These are phyloP conservation scores for Sporisorium sorghi DNA, from an alignment of 1,284 basidiomycete genomes.

Conservation along the genomic window DNA sequence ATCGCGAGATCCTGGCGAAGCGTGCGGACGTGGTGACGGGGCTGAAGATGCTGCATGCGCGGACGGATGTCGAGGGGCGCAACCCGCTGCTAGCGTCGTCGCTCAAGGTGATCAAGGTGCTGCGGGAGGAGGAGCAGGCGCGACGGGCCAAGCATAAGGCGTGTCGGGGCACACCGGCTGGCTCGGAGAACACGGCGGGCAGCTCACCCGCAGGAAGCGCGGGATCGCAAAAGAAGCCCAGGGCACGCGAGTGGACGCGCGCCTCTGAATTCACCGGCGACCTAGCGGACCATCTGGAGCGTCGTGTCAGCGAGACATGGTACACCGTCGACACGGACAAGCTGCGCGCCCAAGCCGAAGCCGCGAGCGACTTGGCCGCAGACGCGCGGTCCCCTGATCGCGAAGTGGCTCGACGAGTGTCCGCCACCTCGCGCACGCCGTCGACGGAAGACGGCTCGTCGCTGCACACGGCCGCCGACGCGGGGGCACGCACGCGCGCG, in stretches of 20 bases:
- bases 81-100: slow-evolving; percentile 45
- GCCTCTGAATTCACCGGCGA: slow-evolving; percentile 48
- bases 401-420: background rate
- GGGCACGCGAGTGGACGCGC: slow-evolving; percentile 33
- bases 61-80: slow-evolving; percentile 44
- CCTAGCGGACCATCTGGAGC: slow-evolving; percentile 41
- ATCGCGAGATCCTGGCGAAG: slow-evolving; percentile 40
- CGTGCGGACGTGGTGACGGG: slow-evolving; percentile 42
- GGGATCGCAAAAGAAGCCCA: slow-evolving; percentile 18
- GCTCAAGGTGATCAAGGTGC: slow-evolving; percentile 53
- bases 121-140: slow-evolving; percentile 41
- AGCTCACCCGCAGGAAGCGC: slow-evolving; percentile 23
- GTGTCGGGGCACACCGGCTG: slow-evolving; percentile 2
- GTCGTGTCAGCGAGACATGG: slow-evolving; percentile 43
- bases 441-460: slow-evolving; percentile 33
- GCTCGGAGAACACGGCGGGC: slow-evolving; percentile 8
- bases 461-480: slow-evolving; percentile 20
- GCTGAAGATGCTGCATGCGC: slow-evolving; percentile 49
- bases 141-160: slow-evolving; percentile 16
- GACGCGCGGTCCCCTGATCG: slow-evolving; percentile 11
- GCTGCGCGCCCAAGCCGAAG: slow-evolving; percentile 24
- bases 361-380: slow-evolving; percentile 13
- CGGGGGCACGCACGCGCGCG: background rate
- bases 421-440: slow-evolving; percentile 11
- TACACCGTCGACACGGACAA: slow-evolving; percentile 24